phyloP scores from a whole-genome alignment of 176 grass and related monocot genomes.

The Zizania latifolia region DNA sequence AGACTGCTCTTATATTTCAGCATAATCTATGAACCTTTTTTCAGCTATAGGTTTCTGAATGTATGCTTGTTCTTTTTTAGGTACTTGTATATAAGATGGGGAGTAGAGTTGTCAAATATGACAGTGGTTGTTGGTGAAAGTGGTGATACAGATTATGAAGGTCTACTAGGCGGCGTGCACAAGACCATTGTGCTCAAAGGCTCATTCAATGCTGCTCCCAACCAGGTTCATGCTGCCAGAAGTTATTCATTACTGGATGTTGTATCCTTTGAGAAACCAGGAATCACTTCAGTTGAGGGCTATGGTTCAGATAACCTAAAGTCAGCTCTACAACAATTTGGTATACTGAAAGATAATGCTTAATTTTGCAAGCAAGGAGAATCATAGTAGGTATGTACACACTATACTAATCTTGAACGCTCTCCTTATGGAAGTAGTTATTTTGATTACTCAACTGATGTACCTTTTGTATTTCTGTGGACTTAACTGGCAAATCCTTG shows the following conservation, averaged over 20 bases:
- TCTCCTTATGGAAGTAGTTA: neutral
- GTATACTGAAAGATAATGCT: conserved; percentile 25
- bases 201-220: conserved; percentile 50
- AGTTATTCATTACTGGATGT: conserved; percentile 61
- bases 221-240: conserved; percentile 48
- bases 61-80: conserved; percentile 35
- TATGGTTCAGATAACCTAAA: conserved; percentile 32
- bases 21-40: neutral
- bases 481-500: neutral
- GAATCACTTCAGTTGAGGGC: conserved; percentile 57
- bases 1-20: neutral
- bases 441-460: neutral
- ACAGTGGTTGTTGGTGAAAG: conserved; percentile 68
- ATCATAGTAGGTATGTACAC: conserved; percentile 24
- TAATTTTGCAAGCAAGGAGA: neutral
- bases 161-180: conserved; percentile 60
- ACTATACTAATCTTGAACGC: neutral
- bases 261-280: conserved; percentile 61
- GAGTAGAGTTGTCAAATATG: conserved; percentile 59
- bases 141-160: conserved; percentile 88
- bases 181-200: conserved; percentile 74
- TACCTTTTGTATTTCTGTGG: neutral
- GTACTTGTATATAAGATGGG: conserved; percentile 83
- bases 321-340: conserved; percentile 52
- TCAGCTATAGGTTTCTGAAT: neutral